Percentiles rank a stretch among this genome's conserved stretches.
phyloP scores from a whole-genome alignment of 2,329 filamentous ascomycete genomes.

The Xylariomycetidae sp. region DNA sequence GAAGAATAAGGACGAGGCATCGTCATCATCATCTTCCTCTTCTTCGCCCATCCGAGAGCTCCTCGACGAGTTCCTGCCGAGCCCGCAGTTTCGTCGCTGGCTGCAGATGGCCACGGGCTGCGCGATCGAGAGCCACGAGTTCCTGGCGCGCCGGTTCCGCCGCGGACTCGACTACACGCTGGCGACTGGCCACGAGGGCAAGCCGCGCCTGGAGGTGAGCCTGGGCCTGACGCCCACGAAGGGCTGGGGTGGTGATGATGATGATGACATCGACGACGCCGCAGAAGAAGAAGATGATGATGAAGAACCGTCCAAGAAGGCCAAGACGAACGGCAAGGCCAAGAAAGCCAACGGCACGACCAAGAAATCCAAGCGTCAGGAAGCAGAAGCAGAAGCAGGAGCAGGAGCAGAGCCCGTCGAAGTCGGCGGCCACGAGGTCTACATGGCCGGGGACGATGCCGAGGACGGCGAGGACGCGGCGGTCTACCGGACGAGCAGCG shows the following conservation, averaged over 20 bases:
- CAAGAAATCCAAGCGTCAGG: constrained; percentile 19
- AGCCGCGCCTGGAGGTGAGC: constrained; percentile 80
- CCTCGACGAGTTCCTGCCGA: constrained; percentile 77
- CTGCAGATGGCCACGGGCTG: constrained; percentile 77
- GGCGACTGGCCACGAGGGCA: constrained; percentile 75
- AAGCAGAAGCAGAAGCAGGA: constrained; percentile 23
- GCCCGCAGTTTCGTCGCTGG: constrained; percentile 84
- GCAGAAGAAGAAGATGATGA: constrained; percentile 34
- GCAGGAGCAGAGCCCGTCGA: constrained; percentile 40
- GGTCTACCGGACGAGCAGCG: constrained; percentile 74
- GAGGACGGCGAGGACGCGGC: constrained; percentile 72
- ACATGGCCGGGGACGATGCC: constrained; percentile 89
- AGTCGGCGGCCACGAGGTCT: constrained; percentile 78
- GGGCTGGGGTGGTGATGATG: constrained; percentile 76
- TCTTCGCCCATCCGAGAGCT: constrained; percentile 73
- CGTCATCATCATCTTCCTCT: too few species aligned
- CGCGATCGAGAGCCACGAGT: constrained; percentile 65
- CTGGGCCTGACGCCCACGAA: constrained; percentile 78
- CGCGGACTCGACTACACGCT: constrained; percentile 87
- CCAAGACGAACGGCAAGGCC: constrained; percentile 19
- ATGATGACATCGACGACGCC: constrained; percentile 44
- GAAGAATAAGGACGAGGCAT: too few species aligned
- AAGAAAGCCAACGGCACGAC: too few species aligned
- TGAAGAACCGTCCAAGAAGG: constrained; percentile 31
- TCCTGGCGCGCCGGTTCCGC: constrained; percentile 83